Conservation (phyloP, 2,329 filamentous ascomycete species). For the Grosmannia huntii region DNA sequence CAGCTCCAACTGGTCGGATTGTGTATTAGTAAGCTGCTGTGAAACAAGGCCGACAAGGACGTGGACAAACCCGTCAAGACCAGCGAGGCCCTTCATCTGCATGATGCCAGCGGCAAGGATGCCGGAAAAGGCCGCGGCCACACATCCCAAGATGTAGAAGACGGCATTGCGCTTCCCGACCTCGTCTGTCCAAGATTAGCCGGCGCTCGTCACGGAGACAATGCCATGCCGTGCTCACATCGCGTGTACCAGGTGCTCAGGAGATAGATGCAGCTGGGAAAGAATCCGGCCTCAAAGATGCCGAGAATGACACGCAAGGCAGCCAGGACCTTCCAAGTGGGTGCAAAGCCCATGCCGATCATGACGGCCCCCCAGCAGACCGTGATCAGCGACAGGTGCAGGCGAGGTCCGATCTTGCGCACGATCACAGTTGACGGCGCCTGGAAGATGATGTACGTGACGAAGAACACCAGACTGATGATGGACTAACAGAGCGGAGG, state of each 20-base stretch:
- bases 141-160: conserved; percentile 57
- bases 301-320: conserved; percentile 48
- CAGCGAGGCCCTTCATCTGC: conserved; percentile 45
- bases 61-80: conserved; percentile 20
- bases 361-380: conserved; percentile 47
- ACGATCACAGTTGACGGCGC: conserved; percentile 57
- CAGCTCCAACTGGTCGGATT: conserved; percentile 44
- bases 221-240: conserved; percentile 28
- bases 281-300: conserved; percentile 57
- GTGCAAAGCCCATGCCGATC: conserved; percentile 53
- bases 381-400: conserved; percentile 41
- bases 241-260: conserved; percentile 63
- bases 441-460: conserved; percentile 60
- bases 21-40: not conserved
- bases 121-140: conserved; percentile 53
- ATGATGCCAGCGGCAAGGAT: conserved; percentile 59
- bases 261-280: conserved; percentile 57
- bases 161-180: conserved; percentile 55
- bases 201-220: not conserved
- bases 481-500: conserved; percentile 31
- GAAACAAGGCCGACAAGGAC: not conserved
- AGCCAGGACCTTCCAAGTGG: conserved; percentile 36
- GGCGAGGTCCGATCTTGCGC: conserved; percentile 50
- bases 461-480: conserved; percentile 60
- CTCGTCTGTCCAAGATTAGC: conserved; percentile 34